Conservation (phyloP, 2,329 filamentous ascomycete species). For the Macrophomina tecta region DNA sequence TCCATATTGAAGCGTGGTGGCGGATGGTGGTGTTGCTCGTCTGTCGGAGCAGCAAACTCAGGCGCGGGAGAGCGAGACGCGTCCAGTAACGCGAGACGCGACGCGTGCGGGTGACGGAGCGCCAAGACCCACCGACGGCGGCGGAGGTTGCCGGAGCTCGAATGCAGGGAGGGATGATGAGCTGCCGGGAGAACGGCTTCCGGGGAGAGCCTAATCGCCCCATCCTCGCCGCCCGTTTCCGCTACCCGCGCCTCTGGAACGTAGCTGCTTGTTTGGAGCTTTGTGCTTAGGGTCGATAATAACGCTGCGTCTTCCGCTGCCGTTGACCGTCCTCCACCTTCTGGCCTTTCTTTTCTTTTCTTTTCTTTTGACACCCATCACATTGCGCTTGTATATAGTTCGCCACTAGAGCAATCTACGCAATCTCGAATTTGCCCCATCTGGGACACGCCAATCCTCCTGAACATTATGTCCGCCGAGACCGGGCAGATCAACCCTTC, state of each 20-base stretch:
- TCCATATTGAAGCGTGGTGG: constrained; percentile 50
- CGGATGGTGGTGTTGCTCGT: constrained; percentile 14
- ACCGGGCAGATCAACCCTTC: constrained; percentile 24
- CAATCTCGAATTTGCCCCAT: constrained; percentile 9
- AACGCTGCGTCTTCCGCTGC: background rate
- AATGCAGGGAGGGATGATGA: background rate
- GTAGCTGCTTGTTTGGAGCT: background rate
- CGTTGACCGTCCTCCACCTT: background rate
- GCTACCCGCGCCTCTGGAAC: constrained; percentile 5
- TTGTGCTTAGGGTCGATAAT: background rate
- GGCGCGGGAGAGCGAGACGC: constrained; percentile 5
- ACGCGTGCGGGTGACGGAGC: constrained; percentile 20
- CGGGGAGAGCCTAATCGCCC: background rate
- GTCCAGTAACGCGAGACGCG: constrained; percentile 33
- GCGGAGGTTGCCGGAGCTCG: background rate
- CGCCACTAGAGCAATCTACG: constrained; percentile 17
- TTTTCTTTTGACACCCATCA: background rate
- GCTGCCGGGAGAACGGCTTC: background rate
- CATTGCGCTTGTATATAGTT: constrained; percentile 3
- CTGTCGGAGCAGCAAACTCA: constrained; percentile 11
- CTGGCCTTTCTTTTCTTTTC: background rate
- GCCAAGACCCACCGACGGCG: background rate
- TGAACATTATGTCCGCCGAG: constrained; percentile 28
- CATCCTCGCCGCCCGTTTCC: background rate
- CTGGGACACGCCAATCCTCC: constrained; percentile 26